Conservation (phyloP, 2,329 filamentous ascomycete species). For the Curvularia verruculosa region DNA sequence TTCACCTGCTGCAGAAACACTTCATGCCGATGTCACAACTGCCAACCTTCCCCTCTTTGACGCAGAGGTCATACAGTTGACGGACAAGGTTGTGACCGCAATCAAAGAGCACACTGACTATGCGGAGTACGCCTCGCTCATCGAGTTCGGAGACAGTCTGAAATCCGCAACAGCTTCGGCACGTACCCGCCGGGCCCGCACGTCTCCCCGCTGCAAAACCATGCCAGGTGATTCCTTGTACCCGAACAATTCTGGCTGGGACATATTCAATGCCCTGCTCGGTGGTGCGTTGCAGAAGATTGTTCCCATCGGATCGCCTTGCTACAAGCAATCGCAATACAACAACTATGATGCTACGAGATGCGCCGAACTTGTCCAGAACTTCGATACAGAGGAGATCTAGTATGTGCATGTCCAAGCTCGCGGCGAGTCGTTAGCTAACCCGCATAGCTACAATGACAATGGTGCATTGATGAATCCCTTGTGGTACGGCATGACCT, state of each 20-base stretch:
- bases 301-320: conserved; percentile 36
- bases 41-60: conserved; percentile 33
- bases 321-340: conserved; percentile 37
- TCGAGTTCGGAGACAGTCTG: conserved; percentile 46
- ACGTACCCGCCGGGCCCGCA: conserved; percentile 17
- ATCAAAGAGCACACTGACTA: conserved; percentile 25
- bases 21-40: conserved; percentile 23
- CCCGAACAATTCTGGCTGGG: conserved; percentile 29
- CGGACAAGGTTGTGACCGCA: conserved; percentile 30
- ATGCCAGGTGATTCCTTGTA: conserved; percentile 38
- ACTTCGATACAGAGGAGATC: conserved; percentile 24
- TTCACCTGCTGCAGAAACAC: conserved; percentile 35
- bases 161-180: conserved; percentile 15
- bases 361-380: conserved; percentile 29
- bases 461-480: conserved; percentile 38
- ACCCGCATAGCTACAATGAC: conserved; percentile 25
- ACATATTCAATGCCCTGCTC: conserved; percentile 29
- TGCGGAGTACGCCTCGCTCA: conserved; percentile 30
- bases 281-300: conserved; percentile 35
- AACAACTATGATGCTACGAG: conserved; percentile 37
- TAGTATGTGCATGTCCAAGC: conserved; percentile 24
- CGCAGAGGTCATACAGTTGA: conserved; percentile 32
- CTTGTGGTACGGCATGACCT: conserved; percentile 40
- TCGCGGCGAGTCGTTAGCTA: neutral
- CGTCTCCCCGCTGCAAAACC: conserved; percentile 33